phyloP scores from a whole-genome alignment of 352 stramenopile genomes.

The Pelagophyceae sp. region DNA sequence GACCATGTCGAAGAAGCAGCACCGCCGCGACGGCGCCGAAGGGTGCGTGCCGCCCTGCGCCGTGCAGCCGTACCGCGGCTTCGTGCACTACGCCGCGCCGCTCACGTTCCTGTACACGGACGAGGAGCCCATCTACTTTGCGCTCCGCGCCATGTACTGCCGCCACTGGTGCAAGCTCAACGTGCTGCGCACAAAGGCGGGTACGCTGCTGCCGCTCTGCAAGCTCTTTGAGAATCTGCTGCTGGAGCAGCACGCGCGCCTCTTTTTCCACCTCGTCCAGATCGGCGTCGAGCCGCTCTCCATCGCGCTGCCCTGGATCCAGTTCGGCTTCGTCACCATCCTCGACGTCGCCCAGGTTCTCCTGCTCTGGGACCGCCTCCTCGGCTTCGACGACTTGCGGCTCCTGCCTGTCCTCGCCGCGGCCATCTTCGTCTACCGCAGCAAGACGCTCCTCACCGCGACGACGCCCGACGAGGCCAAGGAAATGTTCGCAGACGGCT shows the following conservation, averaged over 20 bases:
- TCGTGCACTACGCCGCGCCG: conserved; percentile 40
- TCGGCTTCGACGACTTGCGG: conserved; percentile 40
- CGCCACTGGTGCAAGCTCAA: conserved; percentile 42
- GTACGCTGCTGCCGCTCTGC: conserved; percentile 36
- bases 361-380: conserved; percentile 40
- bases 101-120: conserved; percentile 41
- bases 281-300: conserved; percentile 30
- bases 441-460: conserved; percentile 22
- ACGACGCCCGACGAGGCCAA: conserved; percentile 26
- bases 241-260: conserved; percentile 29
- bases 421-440: conserved; percentile 39
- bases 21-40: background rate
- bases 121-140: conserved; percentile 35
- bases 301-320: conserved; percentile 41
- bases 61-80: conserved; percentile 38
- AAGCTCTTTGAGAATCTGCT: conserved; percentile 41
- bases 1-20: background rate
- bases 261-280: conserved; percentile 33
- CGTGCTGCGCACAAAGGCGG: conserved; percentile 27
- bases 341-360: conserved; percentile 41
- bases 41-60: conserved; percentile 4
- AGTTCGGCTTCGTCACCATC: conserved; percentile 39
- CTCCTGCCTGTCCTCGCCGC: conserved; percentile 38
- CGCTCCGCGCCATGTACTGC: conserved; percentile 40
- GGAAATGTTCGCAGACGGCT: conserved; percentile 36